These are phyloP conservation scores for Phytophthora brassicae DNA, from an alignment of 352 stramenopile genomes.

Conservation along the genomic window DNA sequence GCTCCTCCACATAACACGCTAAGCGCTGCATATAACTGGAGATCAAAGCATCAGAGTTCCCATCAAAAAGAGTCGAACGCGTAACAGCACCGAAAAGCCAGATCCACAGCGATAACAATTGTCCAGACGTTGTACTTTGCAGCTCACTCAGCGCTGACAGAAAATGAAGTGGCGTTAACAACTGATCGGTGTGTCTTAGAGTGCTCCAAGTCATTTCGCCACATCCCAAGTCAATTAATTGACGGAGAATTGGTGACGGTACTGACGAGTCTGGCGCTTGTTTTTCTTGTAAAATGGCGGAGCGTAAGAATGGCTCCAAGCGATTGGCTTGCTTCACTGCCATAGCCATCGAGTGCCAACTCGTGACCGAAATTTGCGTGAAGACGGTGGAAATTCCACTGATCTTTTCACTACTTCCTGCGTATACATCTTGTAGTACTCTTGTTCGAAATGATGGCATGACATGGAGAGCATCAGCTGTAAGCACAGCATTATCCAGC, in stretches of 20 bases:
- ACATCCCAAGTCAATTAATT: conserved; percentile 20
- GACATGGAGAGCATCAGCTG: conserved; percentile 19
- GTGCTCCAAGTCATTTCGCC: conserved; percentile 26
- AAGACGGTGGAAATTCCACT: conserved; percentile 6
- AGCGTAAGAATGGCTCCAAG: conserved; percentile 19
- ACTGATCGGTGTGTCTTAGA: conserved; percentile 23
- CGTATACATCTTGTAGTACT: conserved; percentile 10
- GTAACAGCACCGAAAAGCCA: conserved; percentile 33
- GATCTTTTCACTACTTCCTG: neutral
- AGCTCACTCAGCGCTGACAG: conserved; percentile 32
- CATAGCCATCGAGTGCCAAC: conserved; percentile 33
- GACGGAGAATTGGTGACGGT: conserved; percentile 7
- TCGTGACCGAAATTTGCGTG: conserved; percentile 13
- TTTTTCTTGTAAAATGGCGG: conserved; percentile 23
- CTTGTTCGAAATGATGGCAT: conserved; percentile 24
- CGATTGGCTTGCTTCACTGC: conserved; percentile 25
- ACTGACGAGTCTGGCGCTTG: neutral
- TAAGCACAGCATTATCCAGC: conserved; percentile 25
- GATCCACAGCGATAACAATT: conserved; percentile 37
- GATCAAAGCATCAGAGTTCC: conserved; percentile 13
- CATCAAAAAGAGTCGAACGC: conserved; percentile 34
- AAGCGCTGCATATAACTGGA: conserved; percentile 31
- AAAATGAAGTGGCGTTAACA: conserved; percentile 34
- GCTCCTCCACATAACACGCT: conserved; percentile 37
- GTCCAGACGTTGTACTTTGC: conserved; percentile 31